Percentiles rank a stretch among this genome's conserved stretches.
Conservation (phyloP, 2,329 filamentous ascomycete species). For the Allantophomopsis lycopodina region DNA sequence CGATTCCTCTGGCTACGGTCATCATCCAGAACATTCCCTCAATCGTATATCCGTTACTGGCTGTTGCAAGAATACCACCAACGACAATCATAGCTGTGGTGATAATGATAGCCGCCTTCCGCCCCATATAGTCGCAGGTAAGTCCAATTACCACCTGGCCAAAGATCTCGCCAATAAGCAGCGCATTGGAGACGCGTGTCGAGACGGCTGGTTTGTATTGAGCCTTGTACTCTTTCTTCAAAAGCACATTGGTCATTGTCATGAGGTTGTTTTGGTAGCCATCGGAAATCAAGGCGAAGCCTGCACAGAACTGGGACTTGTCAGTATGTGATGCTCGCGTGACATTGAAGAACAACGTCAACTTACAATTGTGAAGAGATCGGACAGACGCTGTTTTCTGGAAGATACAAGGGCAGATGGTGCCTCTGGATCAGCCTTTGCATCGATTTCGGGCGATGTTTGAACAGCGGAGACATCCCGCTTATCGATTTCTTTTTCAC, state of each 20-base stretch:
- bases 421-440: not conserved
- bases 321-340: not conserved
- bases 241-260: slow-evolving; percentile 20
- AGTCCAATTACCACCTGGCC: slow-evolving; percentile 26
- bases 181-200: slow-evolving; percentile 24
- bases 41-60: slow-evolving; percentile 27
- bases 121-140: slow-evolving; percentile 29
- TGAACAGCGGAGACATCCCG: not conserved
- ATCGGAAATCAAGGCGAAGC: slow-evolving; percentile 18
- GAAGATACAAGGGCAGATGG: slow-evolving; percentile 5
- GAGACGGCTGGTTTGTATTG: slow-evolving; percentile 16
- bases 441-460: not conserved
- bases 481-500: not conserved
- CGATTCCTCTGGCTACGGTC: slow-evolving; percentile 31
- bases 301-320: slow-evolving; percentile 12
- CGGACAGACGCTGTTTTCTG: slow-evolving; percentile 13
- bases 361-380: slow-evolving; percentile 15
- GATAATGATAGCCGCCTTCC: slow-evolving; percentile 28
- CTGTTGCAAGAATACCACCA: slow-evolving; percentile 29
- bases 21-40: slow-evolving; percentile 38
- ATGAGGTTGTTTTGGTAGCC: slow-evolving; percentile 21
- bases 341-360: not conserved
- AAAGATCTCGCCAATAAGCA: slow-evolving; percentile 26
- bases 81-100: slow-evolving; percentile 31
- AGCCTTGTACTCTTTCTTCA: slow-evolving; percentile 13